Conservation (phyloP, 352 stramenopile genomes). For the Phytophthora litchii region DNA sequence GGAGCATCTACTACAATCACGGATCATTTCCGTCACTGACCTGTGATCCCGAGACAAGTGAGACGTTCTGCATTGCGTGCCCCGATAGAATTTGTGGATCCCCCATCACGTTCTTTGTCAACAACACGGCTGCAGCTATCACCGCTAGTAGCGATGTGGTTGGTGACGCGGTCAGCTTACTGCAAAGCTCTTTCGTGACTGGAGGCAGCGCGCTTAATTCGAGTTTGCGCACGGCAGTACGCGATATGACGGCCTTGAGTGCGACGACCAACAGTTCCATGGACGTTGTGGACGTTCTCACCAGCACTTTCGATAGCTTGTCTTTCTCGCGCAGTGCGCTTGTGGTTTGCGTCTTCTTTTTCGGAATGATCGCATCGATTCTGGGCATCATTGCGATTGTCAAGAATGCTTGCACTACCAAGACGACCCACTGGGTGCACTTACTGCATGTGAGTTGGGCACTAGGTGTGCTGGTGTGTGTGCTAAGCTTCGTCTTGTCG, state of each 20-base stretch:
- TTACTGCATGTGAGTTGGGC: slow-evolving; percentile 80
- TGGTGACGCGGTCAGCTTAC: slow-evolving; percentile 36
- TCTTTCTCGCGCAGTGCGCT: slow-evolving; percentile 77
- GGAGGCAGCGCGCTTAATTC: slow-evolving; percentile 44
- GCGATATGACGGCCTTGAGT: slow-evolving; percentile 56
- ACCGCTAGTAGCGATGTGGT: slow-evolving; percentile 29
- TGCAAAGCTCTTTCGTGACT: slow-evolving; percentile 56
- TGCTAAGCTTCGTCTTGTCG: slow-evolving; percentile 79
- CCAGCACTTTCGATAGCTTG: slow-evolving; percentile 73
- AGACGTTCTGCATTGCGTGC: slow-evolving; percentile 59
- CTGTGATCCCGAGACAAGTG: slow-evolving; percentile 44
- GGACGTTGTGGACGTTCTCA: slow-evolving; percentile 60
- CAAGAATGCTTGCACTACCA: slow-evolving; percentile 73
- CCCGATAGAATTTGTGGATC: slow-evolving; percentile 58
- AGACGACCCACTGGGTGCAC: slow-evolving; percentile 76
- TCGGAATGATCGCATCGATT: slow-evolving; percentile 69
- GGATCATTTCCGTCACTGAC: slow-evolving; percentile 58
- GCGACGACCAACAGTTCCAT: slow-evolving; percentile 64
- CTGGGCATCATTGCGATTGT: slow-evolving; percentile 72
- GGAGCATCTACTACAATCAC: slow-evolving; percentile 54
- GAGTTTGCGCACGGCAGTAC: slow-evolving; percentile 47
- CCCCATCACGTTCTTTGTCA: slow-evolving; percentile 47
- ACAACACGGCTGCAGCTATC: slow-evolving; percentile 30
- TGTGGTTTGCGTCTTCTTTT: slow-evolving; percentile 81
- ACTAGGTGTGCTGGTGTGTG: slow-evolving; percentile 74